Evolutionary conservation across 2,329 filamentous ascomycete genomes (phyloP).

Genomic region (Coniella vitis): DNA sequence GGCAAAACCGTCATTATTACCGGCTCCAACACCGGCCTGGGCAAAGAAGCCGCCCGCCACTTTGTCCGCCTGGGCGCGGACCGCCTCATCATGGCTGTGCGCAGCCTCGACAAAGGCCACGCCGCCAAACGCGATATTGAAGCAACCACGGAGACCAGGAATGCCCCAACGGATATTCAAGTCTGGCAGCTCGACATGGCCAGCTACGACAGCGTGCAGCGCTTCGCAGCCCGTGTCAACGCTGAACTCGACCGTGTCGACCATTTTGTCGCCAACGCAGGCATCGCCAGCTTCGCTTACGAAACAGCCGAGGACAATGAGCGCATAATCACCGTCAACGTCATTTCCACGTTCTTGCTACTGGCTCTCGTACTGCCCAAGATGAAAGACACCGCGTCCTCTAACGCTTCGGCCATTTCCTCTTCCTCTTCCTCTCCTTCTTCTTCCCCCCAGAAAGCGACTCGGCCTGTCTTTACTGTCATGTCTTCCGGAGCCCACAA

Average conservation of each 20-base stretch:
- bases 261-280: constrained; percentile 13
- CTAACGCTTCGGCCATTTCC: no score
- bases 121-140: constrained; percentile 7
- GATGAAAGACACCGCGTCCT: constrained; percentile 23
- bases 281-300: constrained; percentile 1
- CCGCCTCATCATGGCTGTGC: constrained; percentile 17
- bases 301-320: constrained; percentile 3
- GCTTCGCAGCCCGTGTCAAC: not conserved
- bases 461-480: constrained; percentile 17
- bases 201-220: constrained; percentile 2
- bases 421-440: no score
- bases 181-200: constrained; percentile 8
- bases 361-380: constrained; percentile 25
- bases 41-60: constrained; percentile 5
- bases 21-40: constrained; percentile 1
- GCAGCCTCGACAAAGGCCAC: constrained; percentile 16
- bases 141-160: not conserved
- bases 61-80: constrained; percentile 12
- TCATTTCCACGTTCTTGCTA: constrained; percentile 25
- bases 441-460: no score
- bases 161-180: not conserved
- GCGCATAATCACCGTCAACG: constrained; percentile 24
- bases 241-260: constrained; percentile 10
- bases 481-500: constrained; percentile 18
- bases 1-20: constrained; percentile 4